phyloP scores from a whole-genome alignment of 1,284 basidiomycete species.

The Exsudoporus floridanus region DNA sequence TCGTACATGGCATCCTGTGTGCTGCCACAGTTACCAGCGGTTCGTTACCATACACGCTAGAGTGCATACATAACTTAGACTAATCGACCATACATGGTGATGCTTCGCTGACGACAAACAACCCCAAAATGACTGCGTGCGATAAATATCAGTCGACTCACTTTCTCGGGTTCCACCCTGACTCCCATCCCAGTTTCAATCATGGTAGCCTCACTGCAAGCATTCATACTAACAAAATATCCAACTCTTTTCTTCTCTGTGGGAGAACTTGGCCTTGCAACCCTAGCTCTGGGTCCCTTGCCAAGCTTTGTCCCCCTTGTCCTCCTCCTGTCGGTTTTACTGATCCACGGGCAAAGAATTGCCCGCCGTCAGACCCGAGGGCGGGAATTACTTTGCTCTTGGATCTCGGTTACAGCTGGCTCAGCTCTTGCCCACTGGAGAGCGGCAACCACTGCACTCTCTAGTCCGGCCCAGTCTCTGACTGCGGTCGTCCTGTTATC shows the following conservation, averaged over 20 bases:
- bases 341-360: slow-evolving; percentile 50
- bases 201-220: slow-evolving; percentile 29
- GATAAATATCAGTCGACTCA: slow-evolving; percentile 18
- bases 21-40: not conserved
- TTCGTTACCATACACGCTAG: not conserved
- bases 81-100: not conserved
- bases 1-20: not conserved
- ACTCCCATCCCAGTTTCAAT: slow-evolving; percentile 7
- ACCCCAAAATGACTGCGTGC: slow-evolving; percentile 17
- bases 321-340: slow-evolving; percentile 46
- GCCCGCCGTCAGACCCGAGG: slow-evolving; percentile 38
- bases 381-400: slow-evolving; percentile 38
- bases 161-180: not conserved
- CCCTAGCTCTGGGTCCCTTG: slow-evolving; percentile 48
- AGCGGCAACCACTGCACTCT: slow-evolving; percentile 56
- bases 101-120: slow-evolving; percentile 25
- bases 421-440: slow-evolving; percentile 47
- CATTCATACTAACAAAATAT: slow-evolving; percentile 24
- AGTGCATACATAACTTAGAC: not conserved
- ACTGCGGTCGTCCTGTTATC: slow-evolving; percentile 48
- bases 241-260: slow-evolving; percentile 39
- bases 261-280: slow-evolving; percentile 38
- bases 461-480: slow-evolving; percentile 50
- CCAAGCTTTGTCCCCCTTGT: slow-evolving; percentile 53
- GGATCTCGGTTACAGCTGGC: slow-evolving; percentile 46